Evolutionary conservation across 371 early-diverging fungal species (phyloP).

Genomic region (Entomophthora muscae): DNA sequence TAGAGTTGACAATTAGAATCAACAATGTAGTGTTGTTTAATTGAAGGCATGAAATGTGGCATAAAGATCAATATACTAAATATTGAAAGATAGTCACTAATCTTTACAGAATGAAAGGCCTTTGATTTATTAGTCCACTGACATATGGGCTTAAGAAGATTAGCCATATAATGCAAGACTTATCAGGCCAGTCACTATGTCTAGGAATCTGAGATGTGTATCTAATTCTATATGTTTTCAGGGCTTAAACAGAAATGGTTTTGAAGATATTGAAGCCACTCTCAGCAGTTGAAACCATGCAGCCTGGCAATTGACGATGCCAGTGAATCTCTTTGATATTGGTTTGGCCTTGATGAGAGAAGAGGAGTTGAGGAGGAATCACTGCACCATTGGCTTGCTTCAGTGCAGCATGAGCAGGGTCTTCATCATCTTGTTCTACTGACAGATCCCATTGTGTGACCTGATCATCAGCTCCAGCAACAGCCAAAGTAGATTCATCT

Average conservation of each 20-base stretch:
- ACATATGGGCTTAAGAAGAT: too few relatives aligned
- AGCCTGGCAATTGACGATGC: conserved; percentile 84
- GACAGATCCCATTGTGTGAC: conserved; percentile 94
- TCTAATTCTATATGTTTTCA: neutral
- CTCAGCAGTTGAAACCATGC: conserved; percentile 68
- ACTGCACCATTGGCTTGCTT: conserved; percentile 17
- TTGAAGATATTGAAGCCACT: conserved; percentile 92
- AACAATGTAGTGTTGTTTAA: too few relatives aligned
- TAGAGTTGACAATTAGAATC: too few relatives aligned
- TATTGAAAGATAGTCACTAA: too few relatives aligned
- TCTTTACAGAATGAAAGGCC: too few relatives aligned
- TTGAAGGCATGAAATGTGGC: too few relatives aligned
- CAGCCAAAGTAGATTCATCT: conserved; percentile 84
- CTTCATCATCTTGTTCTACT: conserved; percentile 85
- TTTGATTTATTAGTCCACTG: too few relatives aligned
- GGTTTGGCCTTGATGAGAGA: conserved; percentile 86
- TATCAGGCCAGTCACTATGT: too few relatives aligned
- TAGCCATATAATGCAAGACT: too few relatives aligned
- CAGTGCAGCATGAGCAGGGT: conserved; percentile 22
- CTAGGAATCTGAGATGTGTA: too few relatives aligned
- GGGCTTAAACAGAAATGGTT: conserved; percentile 57
- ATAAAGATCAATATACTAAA: too few relatives aligned
- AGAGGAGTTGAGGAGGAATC: conserved; percentile 89
- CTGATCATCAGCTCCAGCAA: conserved; percentile 88
- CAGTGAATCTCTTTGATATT: conserved; percentile 93